Evolutionary conservation across 345 rosid genomes (phyloP).

Genomic region (Dipteronia dyeriana): DNA sequence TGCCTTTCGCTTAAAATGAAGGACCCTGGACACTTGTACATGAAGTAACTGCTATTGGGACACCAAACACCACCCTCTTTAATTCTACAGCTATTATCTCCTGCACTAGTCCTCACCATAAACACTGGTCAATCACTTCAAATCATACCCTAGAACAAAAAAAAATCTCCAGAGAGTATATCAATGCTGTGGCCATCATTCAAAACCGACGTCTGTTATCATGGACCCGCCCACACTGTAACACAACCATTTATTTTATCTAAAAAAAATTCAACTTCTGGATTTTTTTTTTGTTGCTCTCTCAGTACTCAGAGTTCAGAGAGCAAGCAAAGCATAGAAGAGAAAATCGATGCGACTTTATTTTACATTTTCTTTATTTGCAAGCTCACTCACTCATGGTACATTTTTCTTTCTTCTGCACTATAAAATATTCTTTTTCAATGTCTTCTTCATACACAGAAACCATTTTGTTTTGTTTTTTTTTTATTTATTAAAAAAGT

Average conservation of each 20-base stretch:
- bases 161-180: not conserved
- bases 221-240: not conserved
- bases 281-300: conserved; percentile 9
- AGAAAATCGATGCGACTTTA: conserved; percentile 21
- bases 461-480: not conserved
- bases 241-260: conserved; percentile 14
- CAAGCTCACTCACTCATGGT: conserved; percentile 43
- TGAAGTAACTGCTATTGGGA: conserved; percentile 36
- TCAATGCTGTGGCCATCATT: not conserved
- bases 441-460: not conserved
- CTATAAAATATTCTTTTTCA: conserved; percentile 9
- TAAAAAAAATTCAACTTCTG: conserved; percentile 11
- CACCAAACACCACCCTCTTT: conserved; percentile 26
- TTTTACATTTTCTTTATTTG: conserved; percentile 36
- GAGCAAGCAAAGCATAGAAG: conserved; percentile 19
- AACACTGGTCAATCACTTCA: not conserved
- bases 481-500: not conserved
- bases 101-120: not conserved
- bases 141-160: not conserved
- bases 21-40: conserved; percentile 35
- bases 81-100: not conserved
- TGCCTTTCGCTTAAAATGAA: conserved; percentile 30
- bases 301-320: conserved; percentile 16
- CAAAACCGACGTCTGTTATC: not conserved
- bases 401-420: conserved; percentile 8